phyloP scores from a whole-genome alignment of 208 protist species.

The Eutreptiella sp. region DNA sequence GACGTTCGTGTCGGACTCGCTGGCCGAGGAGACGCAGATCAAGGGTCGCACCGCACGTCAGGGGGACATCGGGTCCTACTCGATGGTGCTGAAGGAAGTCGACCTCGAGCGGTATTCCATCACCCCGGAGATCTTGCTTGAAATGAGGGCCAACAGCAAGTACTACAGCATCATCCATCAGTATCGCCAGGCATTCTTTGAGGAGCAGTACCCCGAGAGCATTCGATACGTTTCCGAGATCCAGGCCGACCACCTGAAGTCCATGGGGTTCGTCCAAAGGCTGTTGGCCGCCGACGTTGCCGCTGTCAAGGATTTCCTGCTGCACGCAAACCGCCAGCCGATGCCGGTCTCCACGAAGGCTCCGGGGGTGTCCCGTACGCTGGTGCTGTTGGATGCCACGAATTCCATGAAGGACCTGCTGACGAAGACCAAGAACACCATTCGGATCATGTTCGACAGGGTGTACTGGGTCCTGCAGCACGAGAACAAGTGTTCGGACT shows the following conservation, averaged over 20 bases:
- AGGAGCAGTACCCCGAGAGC: background rate
- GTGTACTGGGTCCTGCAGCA: conserved; percentile 8
- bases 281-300: background rate
- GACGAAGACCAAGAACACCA: conserved; percentile 3
- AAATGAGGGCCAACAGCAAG: background rate
- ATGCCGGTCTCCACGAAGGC: no score
- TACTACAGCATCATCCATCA: conserved; percentile 4
- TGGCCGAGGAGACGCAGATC: background rate
- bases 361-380: background rate
- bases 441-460: conserved; percentile 22
- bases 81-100: conserved; percentile 18
- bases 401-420: conserved; percentile 25
- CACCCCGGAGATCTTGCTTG: background rate
- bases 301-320: background rate
- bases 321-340: no score
- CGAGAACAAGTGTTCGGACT: background rate
- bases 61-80: conserved; percentile 11
- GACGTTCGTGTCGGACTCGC: background rate
- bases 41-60: background rate
- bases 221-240: background rate
- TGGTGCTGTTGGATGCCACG: conserved; percentile 30
- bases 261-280: background rate
- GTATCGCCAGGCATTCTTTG: background rate
- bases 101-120: conserved; percentile 20
- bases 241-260: background rate